Evolutionary conservation across 345 rosid species (phyloP).

Genomic region (Eucalyptus albens): DNA sequence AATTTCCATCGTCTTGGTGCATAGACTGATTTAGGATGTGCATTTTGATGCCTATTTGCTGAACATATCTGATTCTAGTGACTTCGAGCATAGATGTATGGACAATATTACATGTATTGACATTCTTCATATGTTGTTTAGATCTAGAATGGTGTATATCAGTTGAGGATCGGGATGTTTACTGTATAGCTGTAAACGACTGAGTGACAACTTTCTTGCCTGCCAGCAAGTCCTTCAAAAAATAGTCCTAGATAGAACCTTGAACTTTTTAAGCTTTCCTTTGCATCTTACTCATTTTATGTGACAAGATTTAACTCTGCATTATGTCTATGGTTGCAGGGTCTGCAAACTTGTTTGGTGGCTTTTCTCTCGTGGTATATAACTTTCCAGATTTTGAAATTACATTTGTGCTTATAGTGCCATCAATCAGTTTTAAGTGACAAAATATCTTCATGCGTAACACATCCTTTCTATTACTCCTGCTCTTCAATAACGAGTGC

Average conservation of each 20-base stretch:
- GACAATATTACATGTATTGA: neutral
- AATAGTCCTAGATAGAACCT: neutral
- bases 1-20: neutral
- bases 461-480: neutral
- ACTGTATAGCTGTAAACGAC: neutral
- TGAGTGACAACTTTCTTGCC: neutral
- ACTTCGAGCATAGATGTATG: neutral
- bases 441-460: neutral
- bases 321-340: slow-evolving; percentile 41
- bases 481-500: neutral
- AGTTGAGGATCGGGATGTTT: neutral
- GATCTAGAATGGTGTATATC: neutral
- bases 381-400: neutral
- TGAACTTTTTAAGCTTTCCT: neutral
- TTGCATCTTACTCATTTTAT: neutral
- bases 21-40: neutral
- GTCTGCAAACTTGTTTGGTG: slow-evolving; percentile 90
- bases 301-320: slow-evolving; percentile 3
- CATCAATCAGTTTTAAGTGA: neutral
- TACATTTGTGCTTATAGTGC: neutral
- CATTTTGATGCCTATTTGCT: neutral
- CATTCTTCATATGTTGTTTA: neutral
- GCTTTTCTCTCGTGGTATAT: slow-evolving; percentile 81
- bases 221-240: neutral
- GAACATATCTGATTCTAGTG: neutral